Evolutionary conservation across 257 asterid species (phyloP), one percentile per base, ranked within the genome.

Genomic region (Scutellaria baicalensis): DNA sequence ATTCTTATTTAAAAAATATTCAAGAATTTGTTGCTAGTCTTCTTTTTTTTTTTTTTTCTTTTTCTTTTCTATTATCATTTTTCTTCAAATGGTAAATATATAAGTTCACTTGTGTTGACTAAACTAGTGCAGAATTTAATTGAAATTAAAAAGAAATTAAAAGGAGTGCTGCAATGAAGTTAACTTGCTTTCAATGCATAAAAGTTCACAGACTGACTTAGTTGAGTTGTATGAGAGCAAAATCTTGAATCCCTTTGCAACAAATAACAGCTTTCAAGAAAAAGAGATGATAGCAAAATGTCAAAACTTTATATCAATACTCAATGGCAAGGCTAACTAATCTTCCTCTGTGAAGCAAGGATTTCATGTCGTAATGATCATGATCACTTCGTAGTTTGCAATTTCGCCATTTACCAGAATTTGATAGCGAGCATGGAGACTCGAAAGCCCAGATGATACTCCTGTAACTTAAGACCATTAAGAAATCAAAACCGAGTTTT

Each of bases 401-500:
- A 2, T 1, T 43, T 18, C 0, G 31, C 48, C 4, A 35, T 35
- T 54, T 40, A 35, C 13, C n/a, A 66, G n/a, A 49, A 57, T 40
- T 39, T 18, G 44, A 68, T 67, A 40, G 7, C 6, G 45, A 6
- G 39, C 50, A 6, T 2, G 6, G 18, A 48, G 6, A 51, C 62
- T 14, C 0, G 7, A 4, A 16, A 2, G 33, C 33, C 33, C 33
- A 27, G 2, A 23, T 0, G 27, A 49, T 17, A 8, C 8, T 33
- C n/a, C 3, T n/a, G 61, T 11, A 36, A 35, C 45, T 38, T 42
- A 9, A 8, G 40, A 44, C 23, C 31, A 43, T 18, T 11, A 6
- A 16, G 20, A 10, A 6, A 56, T 76, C 80, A 76, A 49, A 76
- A 76, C 1, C 92, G 95, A 64, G 87, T 79, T 84, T 93, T 91